Percentiles rank a stretch among this genome's conserved stretches.
Conservation (phyloP, 2,329 filamentous ascomycete species). For the Aspergillus fischeri region DNA sequence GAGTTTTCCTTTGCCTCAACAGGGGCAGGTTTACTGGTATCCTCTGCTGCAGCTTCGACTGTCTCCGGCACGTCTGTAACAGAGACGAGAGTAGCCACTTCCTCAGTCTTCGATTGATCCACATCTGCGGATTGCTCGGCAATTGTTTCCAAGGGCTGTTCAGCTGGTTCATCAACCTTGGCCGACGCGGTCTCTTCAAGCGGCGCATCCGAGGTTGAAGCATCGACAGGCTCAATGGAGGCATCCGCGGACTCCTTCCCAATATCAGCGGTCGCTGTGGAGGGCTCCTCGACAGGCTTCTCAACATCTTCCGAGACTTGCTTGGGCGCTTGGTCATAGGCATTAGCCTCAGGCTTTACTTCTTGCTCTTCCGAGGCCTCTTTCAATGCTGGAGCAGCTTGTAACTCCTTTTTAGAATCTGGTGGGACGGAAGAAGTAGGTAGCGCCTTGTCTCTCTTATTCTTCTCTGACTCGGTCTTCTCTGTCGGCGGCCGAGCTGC, state of each 20-base stretch:
- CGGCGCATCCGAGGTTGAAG: slow-evolving; percentile 5
- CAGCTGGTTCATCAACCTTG: slow-evolving; percentile 7
- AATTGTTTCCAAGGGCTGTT: slow-evolving; percentile 7
- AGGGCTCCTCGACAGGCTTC: background rate
- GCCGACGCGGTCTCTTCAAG: slow-evolving; percentile 7
- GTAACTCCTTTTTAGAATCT: background rate
- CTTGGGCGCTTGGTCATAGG: background rate
- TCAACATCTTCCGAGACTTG: background rate
- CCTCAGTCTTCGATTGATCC: slow-evolving; percentile 7
- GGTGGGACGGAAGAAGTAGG: background rate
- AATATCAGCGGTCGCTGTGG: background rate
- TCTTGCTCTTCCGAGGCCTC: slow-evolving; percentile 5
- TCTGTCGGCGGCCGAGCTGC: slow-evolving; percentile 17
- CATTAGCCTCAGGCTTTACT: background rate
- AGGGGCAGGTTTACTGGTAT: background rate
- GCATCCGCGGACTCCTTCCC: background rate
- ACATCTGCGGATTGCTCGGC: slow-evolving; percentile 1
- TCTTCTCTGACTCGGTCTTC: slow-evolving; percentile 10
- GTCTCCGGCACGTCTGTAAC: slow-evolving; percentile 51
- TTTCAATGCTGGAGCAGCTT: slow-evolving; percentile 5
- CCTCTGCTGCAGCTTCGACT: slow-evolving; percentile 19
- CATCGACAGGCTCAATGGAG: background rate
- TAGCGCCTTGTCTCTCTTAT: slow-evolving; percentile 5
- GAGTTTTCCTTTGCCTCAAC: background rate
- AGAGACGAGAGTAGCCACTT: slow-evolving; percentile 1